These are phyloP conservation scores for Colletotrichum scovillei DNA, from an alignment of 2,329 filamentous ascomycete genomes.

Conservation along the genomic window DNA sequence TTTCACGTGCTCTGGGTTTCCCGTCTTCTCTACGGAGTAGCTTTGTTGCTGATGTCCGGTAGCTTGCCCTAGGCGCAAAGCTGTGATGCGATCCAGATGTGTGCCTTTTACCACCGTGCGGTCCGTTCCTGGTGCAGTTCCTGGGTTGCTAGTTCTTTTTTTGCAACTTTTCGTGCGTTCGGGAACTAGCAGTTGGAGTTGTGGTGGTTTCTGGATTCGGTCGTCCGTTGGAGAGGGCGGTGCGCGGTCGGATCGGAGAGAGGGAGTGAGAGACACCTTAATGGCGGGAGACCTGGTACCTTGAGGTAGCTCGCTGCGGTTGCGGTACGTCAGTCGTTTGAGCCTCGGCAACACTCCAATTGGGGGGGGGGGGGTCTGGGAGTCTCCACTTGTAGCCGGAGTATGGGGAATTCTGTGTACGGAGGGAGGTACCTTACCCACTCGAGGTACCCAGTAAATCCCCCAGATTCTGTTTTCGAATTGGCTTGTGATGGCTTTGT, in stretches of 20 bases:
- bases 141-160: neutral
- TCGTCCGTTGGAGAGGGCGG: constrained; percentile 23
- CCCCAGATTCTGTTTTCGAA: neutral
- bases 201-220: neutral
- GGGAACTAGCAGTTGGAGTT: neutral
- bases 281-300: no score
- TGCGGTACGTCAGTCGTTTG: constrained; percentile 29
- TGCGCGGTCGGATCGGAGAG: neutral
- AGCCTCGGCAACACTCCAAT: constrained; percentile 26
- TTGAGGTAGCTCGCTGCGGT: neutral
- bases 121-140: constrained; percentile 32
- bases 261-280: neutral
- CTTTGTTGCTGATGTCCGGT: neutral
- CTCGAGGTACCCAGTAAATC: neutral
- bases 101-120: constrained; percentile 6
- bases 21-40: neutral
- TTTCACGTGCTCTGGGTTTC: constrained; percentile 3
- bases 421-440: neutral
- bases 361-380: neutral
- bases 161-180: neutral
- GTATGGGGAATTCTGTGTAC: neutral
- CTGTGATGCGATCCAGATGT: neutral
- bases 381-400: constrained; percentile 18
- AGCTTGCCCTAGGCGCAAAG: neutral
- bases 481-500: neutral